Base-by-base conservation (phyloP, 2,329 filamentous ascomycete species). In the Trichoderma sp. region DNA sequence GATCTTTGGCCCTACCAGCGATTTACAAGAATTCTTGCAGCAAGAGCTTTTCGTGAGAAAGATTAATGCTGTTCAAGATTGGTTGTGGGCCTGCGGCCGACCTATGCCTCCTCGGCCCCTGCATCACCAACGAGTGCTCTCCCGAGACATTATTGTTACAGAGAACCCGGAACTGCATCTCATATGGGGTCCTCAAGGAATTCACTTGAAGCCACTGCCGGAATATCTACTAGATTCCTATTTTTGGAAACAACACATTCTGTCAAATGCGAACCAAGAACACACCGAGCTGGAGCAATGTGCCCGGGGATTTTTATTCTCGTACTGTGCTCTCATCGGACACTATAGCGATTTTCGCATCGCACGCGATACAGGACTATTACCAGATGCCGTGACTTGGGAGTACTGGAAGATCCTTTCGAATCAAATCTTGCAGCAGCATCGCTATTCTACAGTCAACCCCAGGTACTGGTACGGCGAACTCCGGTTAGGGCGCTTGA, bases 401-500 rank as follows among this genome's bases (percentile, higher is more conserved):
- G 73, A 74, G 7, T 67, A 58, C 5, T 85, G 83, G 84, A 80
- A 79, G 69, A 73, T 74, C 2, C 64, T 82, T 39, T 71, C 73
- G 4, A 66, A 63, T 7, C 77, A 81, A 65, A 43, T 76, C 18
- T 58, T 74, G 47, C 36, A 75, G 34, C 73, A 75, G 60, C 61
- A 68, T 32, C 30, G 60, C 11, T 80, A 79, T 73, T 74, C 75
- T 3, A 58, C 75, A 12, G 73, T 80, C 62, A 80, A 81, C 70
- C 77, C 77, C 32, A 78, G 83, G 18, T 84, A 82, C 74, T 77
- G 76, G 73, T 84, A 81, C 73, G 82, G 82, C 18, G 83, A 84
- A 73, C 80, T 84, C 15, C 80, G 82, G 3, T 74, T 81, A 2
- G 76, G 76, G 65, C 79, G 81, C n/a, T 64, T 82, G 58, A 81